Conservation (phyloP, 495 filamentous ascomycete genomes). For the Podospora anserina region DNA sequence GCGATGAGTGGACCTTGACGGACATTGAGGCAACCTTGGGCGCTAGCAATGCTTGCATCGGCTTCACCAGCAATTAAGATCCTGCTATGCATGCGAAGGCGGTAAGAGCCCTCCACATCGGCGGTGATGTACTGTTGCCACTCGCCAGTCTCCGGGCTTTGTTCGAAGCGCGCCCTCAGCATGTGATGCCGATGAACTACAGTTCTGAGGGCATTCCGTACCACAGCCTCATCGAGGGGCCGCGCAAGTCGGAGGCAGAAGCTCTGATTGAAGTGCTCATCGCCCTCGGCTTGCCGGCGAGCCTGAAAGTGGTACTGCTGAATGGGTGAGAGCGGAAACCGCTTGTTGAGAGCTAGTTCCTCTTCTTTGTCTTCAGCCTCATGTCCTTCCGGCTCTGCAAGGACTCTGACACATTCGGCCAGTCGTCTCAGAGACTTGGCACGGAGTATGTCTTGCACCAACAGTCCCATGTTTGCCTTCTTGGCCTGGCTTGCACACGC, state of each 20-base stretch:
- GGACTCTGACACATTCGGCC: slow-evolving; percentile 11
- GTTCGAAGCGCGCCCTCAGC: slow-evolving; percentile 56
- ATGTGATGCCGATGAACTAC: slow-evolving; percentile 59
- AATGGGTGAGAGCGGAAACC: slow-evolving; percentile 52
- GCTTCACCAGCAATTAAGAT: slow-evolving; percentile 6
- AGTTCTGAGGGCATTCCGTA: slow-evolving; percentile 45
- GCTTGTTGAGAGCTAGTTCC: slow-evolving; percentile 2
- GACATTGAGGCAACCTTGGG: slow-evolving; percentile 35
- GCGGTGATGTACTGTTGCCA: slow-evolving; percentile 26
- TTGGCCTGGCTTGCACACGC: slow-evolving; percentile 30
- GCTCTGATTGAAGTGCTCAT: slow-evolving; percentile 62
- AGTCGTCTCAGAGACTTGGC: slow-evolving; percentile 40
- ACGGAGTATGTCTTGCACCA: slow-evolving; percentile 45
- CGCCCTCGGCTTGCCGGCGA: slow-evolving; percentile 44
- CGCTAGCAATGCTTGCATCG: slow-evolving; percentile 16
- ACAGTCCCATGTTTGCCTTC: slow-evolving; percentile 17
- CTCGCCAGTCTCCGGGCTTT: slow-evolving; percentile 13
- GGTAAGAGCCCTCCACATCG: slow-evolving; percentile 20
- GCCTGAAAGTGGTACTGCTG: slow-evolving; percentile 55
- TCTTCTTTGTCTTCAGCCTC: neutral
- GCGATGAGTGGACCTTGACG: slow-evolving; percentile 36
- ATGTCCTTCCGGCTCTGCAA: slow-evolving; percentile 14
- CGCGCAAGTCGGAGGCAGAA: slow-evolving; percentile 51
- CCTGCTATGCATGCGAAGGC: slow-evolving; percentile 16
- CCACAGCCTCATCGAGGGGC: slow-evolving; percentile 33